Evolutionary conservation across 192 early-diverging fungal species (phyloP).

Genomic region (Entomortierella beljakovae): DNA sequence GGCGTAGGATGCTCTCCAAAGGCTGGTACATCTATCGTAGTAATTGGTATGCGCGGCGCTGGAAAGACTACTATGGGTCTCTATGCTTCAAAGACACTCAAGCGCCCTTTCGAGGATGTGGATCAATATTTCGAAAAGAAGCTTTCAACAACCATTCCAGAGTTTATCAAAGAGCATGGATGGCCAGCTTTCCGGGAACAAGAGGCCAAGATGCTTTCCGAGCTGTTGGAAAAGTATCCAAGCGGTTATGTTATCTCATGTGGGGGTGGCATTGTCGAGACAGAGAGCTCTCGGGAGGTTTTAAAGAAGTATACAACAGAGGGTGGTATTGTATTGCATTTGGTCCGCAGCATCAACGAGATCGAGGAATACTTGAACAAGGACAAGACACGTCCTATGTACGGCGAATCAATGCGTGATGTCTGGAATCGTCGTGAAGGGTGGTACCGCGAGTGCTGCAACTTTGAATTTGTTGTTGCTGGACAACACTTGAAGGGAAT

Average conservation of each 20-base stretch:
- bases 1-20: slow-evolving; percentile 15
- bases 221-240: slow-evolving; percentile 68
- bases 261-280: slow-evolving; percentile 97
- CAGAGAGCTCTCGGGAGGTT: slow-evolving; percentile 68
- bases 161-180: slow-evolving; percentile 79
- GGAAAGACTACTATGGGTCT: slow-evolving; percentile 93
- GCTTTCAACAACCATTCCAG: slow-evolving; percentile 79
- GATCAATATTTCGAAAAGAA: slow-evolving; percentile 84
- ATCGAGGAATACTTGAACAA: slow-evolving; percentile 81
- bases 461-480: slow-evolving; percentile 84
- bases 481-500: slow-evolving; percentile 56
- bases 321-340: slow-evolving; percentile 80
- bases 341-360: slow-evolving; percentile 83
- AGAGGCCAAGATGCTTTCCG: slow-evolving; percentile 76
- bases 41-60: slow-evolving; percentile 99
- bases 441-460: slow-evolving; percentile 84
- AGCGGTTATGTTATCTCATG: slow-evolving; percentile 84
- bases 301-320: slow-evolving; percentile 70
- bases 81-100: slow-evolving; percentile 73
- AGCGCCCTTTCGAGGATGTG: slow-evolving; percentile 87
- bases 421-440: slow-evolving; percentile 84
- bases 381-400: slow-evolving; percentile 89
- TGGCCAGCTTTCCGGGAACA: slow-evolving; percentile 91
- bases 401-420: slow-evolving; percentile 79
- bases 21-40: slow-evolving; percentile 73